These are phyloP conservation scores for Deuterostichococcus epilithicus DNA, from an alignment of 139 green algal genomes.

Conservation along the genomic window DNA sequence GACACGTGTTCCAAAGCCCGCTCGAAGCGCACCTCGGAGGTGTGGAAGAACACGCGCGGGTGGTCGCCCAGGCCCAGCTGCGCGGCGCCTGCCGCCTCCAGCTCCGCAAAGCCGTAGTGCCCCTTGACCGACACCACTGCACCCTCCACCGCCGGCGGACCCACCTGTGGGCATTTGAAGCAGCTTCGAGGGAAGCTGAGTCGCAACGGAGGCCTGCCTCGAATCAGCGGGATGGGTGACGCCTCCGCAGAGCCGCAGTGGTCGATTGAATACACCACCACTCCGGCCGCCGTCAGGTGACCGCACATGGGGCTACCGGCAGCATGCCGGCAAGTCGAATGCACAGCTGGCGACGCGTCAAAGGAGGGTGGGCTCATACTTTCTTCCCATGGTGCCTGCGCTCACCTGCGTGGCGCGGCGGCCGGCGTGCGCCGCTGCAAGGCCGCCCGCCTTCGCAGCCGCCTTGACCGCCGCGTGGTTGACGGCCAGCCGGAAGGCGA, in stretches of 20 bases:
- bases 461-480: conserved; percentile 29
- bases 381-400: too few relatives aligned
- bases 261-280: too few relatives aligned
- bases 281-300: too few relatives aligned
- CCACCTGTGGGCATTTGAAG: conserved; percentile 11
- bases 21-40: conserved; percentile 24
- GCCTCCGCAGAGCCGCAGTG: too few relatives aligned
- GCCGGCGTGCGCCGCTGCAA: conserved; percentile 18
- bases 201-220: too few relatives aligned
- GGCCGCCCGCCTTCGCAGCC: conserved; percentile 15
- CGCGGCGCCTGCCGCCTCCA: neutral
- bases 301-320: too few relatives aligned
- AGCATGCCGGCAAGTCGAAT: too few relatives aligned
- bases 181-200: too few relatives aligned
- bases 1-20: too few relatives aligned
- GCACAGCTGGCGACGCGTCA: too few relatives aligned
- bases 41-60: conserved; percentile 35
- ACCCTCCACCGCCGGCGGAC: conserved; percentile 10
- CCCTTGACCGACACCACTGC: conserved; percentile 4
- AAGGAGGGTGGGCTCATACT: too few relatives aligned
- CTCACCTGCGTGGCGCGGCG: conserved; percentile 20
- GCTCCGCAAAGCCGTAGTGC: conserved; percentile 1
- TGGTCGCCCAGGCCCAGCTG: conserved; percentile 4
- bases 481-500: conserved; percentile 35
- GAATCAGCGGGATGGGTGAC: too few relatives aligned